These are phyloP conservation scores for Globisporangium recalcitrans DNA, from an alignment of 352 stramenopile genomes.

Conservation along the genomic window DNA sequence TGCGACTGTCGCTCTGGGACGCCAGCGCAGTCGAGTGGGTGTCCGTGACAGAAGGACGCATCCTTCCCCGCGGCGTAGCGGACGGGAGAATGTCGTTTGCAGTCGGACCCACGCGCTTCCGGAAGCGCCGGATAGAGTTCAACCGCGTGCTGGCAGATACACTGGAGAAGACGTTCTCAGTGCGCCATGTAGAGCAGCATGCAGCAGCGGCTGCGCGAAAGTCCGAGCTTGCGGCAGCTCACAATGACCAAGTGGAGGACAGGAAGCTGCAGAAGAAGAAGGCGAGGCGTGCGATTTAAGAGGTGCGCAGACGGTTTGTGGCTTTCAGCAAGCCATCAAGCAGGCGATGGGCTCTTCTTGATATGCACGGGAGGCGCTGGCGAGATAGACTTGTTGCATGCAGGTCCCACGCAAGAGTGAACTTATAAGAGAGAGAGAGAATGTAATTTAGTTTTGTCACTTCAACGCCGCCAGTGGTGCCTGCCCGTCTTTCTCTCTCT, in stretches of 20 bases:
- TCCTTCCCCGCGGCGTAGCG: slow-evolving; percentile 67
- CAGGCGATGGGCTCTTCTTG: no score
- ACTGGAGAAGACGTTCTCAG: slow-evolving; percentile 47
- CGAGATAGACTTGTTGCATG: not conserved
- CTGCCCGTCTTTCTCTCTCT: not conserved
- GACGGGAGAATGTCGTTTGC: slow-evolving; percentile 40
- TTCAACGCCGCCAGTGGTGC: not conserved
- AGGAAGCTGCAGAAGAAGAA: slow-evolving; percentile 15
- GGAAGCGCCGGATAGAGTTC: slow-evolving; percentile 39
- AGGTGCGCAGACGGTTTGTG: not conserved
- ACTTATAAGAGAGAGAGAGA: slow-evolving; percentile 7
- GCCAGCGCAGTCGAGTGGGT: slow-evolving; percentile 68
- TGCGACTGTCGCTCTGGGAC: slow-evolving; percentile 62
- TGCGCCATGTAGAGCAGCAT: slow-evolving; percentile 32
- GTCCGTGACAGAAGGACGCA: slow-evolving; percentile 49
- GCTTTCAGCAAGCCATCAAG: not conserved
- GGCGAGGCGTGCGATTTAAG: slow-evolving; percentile 2
- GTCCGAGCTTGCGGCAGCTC: slow-evolving; percentile 15
- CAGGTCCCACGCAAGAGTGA: not conserved
- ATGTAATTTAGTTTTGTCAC: slow-evolving; percentile 15
- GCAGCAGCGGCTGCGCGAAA: slow-evolving; percentile 17
- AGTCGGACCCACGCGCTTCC: slow-evolving; percentile 31
- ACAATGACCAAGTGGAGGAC: not conserved
- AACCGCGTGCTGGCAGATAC: slow-evolving; percentile 42
- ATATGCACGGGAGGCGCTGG: not conserved